Evolutionary conservation across 1,139 yeast species (phyloP).

Genomic region (Candida smagusa): DNA sequence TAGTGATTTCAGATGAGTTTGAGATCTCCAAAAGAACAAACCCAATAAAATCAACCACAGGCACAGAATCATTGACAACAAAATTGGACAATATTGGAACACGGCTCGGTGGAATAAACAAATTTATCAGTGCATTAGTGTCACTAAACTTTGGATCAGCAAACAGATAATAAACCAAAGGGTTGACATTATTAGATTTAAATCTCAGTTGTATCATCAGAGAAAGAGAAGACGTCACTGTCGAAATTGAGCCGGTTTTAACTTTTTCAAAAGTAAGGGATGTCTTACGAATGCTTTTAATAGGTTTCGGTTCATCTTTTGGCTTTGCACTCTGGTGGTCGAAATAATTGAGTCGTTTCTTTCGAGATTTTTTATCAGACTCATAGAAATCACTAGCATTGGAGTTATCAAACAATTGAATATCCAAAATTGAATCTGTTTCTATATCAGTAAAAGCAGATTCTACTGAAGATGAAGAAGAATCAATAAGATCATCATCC

Average conservation of each 20-base stretch:
- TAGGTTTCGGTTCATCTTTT: not conserved
- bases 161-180: slow-evolving; percentile 53
- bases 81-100: slow-evolving; percentile 30
- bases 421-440: slow-evolving; percentile 35
- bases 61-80: slow-evolving; percentile 42
- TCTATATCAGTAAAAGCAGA: slow-evolving; percentile 48
- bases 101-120: slow-evolving; percentile 38
- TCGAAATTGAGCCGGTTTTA: slow-evolving; percentile 3
- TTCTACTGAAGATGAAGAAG: slow-evolving; percentile 29
- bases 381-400: slow-evolving; percentile 11
- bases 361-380: slow-evolving; percentile 14
- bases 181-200: slow-evolving; percentile 39
- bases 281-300: slow-evolving; percentile 3
- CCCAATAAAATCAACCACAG: slow-evolving; percentile 65
- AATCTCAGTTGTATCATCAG: slow-evolving; percentile 37
- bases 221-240: slow-evolving; percentile 13
- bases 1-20: slow-evolving; percentile 18
- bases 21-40: slow-evolving; percentile 42
- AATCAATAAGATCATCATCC: slow-evolving; percentile 12
- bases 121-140: slow-evolving; percentile 24
- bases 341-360: slow-evolving; percentile 18
- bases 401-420: slow-evolving; percentile 19
- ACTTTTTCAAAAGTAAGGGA: slow-evolving; percentile 26
- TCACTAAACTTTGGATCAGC: slow-evolving; percentile 29
- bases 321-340: slow-evolving; percentile 12